phyloP scores from a whole-genome alignment of 1,139 yeast genomes.

The Debaryomyces nepalensis region DNA sequence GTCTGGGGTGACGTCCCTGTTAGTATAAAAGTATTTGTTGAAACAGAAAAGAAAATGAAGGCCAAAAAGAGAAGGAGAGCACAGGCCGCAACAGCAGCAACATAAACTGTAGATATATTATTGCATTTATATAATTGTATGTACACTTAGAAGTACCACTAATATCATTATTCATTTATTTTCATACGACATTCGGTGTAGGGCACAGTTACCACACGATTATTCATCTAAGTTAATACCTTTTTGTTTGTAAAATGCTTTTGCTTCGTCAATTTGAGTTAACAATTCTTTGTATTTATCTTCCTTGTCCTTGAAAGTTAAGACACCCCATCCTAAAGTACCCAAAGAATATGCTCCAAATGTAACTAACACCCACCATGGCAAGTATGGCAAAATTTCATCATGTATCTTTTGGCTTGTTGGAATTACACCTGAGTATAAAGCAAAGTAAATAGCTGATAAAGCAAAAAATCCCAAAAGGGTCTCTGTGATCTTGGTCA shows the following conservation, averaged over 20 bases:
- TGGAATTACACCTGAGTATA: slow-evolving; percentile 60
- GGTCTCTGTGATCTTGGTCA: slow-evolving; percentile 77
- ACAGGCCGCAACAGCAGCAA: background rate
- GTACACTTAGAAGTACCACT: slow-evolving; percentile 1
- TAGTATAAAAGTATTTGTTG: slow-evolving; percentile 80
- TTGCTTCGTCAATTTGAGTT: slow-evolving; percentile 69
- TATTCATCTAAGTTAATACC: slow-evolving; percentile 57
- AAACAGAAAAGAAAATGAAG: slow-evolving; percentile 72
- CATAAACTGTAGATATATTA: slow-evolving; percentile 2
- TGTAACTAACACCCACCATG: slow-evolving; percentile 72
- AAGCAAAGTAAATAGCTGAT: slow-evolving; percentile 58
- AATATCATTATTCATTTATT: slow-evolving; percentile 16
- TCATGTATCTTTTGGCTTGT: slow-evolving; percentile 51
- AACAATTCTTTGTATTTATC: slow-evolving; percentile 69
- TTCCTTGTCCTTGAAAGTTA: slow-evolving; percentile 74
- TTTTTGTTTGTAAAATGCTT: slow-evolving; percentile 57
- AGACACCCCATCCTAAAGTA: slow-evolving; percentile 72
- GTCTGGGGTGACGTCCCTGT: slow-evolving; percentile 76
- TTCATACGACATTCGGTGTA: slow-evolving; percentile 6
- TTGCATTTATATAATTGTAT: slow-evolving; percentile 8
- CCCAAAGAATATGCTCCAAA: slow-evolving; percentile 77
- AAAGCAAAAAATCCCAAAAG: slow-evolving; percentile 50
- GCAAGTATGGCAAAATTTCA: slow-evolving; percentile 67
- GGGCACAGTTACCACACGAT: slow-evolving; percentile 7
- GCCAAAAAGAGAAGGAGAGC: slow-evolving; percentile 27